Evolutionary conservation across 345 rosid genomes (phyloP).

Genomic region (Eucalyptus polybractea): DNA sequence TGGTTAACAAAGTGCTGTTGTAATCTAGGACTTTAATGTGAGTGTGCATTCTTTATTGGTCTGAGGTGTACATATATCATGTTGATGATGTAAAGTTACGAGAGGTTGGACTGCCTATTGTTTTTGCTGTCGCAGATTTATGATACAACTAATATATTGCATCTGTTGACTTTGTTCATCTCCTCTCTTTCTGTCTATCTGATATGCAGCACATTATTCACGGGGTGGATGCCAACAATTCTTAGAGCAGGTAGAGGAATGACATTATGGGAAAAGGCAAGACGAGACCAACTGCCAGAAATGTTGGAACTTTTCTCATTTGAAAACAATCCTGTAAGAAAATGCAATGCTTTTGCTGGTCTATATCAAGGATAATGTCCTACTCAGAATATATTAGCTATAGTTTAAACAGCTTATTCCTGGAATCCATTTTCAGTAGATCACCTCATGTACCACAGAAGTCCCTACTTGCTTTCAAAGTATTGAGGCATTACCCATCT

Average conservation of each 20-base stretch:
- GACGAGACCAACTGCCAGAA: conserved; percentile 28
- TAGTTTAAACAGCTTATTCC: background rate
- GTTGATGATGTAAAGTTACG: background rate
- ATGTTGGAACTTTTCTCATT: conserved; percentile 68
- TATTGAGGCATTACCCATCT: background rate
- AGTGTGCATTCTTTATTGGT: background rate
- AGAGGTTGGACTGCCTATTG: background rate
- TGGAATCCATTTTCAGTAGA: background rate
- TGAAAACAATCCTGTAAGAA: conserved; percentile 60
- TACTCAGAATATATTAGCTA: background rate
- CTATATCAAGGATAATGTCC: background rate
- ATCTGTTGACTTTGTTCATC: background rate
- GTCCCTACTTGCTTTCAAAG: background rate
- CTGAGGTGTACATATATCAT: background rate
- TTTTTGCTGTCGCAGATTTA: background rate
- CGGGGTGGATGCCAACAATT: conserved; percentile 88
- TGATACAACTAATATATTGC: background rate
- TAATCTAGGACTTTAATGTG: background rate
- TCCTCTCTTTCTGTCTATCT: background rate
- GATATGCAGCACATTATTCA: conserved; percentile 52
- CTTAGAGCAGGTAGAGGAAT: conserved; percentile 84
- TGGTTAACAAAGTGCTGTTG: background rate
- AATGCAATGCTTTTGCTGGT: background rate
- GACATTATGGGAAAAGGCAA: conserved; percentile 65
- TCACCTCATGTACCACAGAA: background rate